phyloP scores from a whole-genome alignment of 257 asterid species.

The Primulina tabacum region DNA sequence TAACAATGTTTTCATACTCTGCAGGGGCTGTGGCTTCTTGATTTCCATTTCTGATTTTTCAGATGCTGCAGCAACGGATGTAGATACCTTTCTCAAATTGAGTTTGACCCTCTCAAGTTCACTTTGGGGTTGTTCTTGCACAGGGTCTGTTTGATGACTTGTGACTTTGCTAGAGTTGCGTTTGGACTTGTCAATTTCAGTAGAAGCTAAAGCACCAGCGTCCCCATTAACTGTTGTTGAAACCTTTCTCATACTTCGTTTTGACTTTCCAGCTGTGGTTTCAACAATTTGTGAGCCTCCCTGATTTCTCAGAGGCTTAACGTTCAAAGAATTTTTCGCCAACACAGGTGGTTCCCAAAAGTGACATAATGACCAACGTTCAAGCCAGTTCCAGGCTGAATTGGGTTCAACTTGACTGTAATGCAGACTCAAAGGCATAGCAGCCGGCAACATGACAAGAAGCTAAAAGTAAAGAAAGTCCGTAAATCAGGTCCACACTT shows the following conservation, averaged over 20 bases:
- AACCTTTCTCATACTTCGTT: conserved; percentile 63
- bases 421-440: conserved; percentile 84
- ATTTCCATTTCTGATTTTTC: conserved; percentile 53
- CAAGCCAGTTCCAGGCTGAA: conserved; percentile 85
- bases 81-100: conserved; percentile 64
- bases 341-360: conserved; percentile 65
- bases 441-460: conserved; percentile 60
- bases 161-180: conserved; percentile 47
- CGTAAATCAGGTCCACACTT: conserved; percentile 12
- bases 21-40: conserved; percentile 44
- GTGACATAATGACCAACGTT: conserved; percentile 75
- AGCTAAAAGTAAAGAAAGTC: conserved; percentile 45
- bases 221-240: conserved; percentile 47
- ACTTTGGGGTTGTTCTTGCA: conserved; percentile 61
- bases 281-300: conserved; percentile 35
- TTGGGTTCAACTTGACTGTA: conserved; percentile 69
- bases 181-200: conserved; percentile 57
- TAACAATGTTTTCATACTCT: conserved; percentile 32
- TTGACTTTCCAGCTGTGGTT: conserved; percentile 57
- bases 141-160: conserved; percentile 48
- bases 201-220: conserved; percentile 37
- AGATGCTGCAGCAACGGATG: conserved; percentile 42
- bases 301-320: conserved; percentile 58
- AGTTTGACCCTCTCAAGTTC: conserved; percentile 72
- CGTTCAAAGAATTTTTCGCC: conserved; percentile 35